Evolutionary conservation across 352 stramenopile species (phyloP).

Genomic region (Phytopythium aichiense): DNA sequence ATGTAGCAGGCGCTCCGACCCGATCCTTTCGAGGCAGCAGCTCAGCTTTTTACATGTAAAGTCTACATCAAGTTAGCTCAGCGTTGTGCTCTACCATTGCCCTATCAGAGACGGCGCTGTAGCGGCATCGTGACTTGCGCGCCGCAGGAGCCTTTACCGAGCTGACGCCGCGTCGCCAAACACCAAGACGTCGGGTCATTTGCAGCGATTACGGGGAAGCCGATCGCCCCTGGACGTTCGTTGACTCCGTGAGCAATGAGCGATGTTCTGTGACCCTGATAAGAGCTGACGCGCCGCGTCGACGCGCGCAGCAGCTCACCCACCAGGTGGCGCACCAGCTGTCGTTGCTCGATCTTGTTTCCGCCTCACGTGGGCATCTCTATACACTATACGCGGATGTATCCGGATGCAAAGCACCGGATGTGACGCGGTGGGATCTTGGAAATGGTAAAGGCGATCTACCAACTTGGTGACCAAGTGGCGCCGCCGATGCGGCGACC

Average conservation of each 20-base stretch:
- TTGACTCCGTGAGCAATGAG: not conserved
- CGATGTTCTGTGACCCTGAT: too few relatives aligned
- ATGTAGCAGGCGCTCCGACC: not conserved
- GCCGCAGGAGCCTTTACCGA: not conserved
- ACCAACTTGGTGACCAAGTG: too few relatives aligned
- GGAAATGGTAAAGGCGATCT: not conserved
- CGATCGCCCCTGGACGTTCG: not conserved
- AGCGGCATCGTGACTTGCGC: not conserved
- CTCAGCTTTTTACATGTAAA: constrained; percentile 4
- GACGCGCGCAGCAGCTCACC: not conserved
- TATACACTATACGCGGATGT: not conserved
- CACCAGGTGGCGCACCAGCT: constrained; percentile 7
- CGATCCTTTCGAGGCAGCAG: not conserved
- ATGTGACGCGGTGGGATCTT: not conserved
- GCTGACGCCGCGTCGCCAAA: not conserved
- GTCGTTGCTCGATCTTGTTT: not conserved
- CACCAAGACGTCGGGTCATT: not conserved
- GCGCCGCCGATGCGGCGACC: not conserved
- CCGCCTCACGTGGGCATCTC: not conserved
- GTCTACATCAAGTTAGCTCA: not conserved
- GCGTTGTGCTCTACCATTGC: not conserved
- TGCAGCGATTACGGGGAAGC: not conserved
- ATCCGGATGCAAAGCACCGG: not conserved
- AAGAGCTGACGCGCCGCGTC: not conserved
- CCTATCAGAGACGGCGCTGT: not conserved